Percentiles rank a stretch among this genome's conserved stretches.
Evolutionary conservation across 352 stramenopile genomes (phyloP).

Genomic region (Globisporangium spinosum): DNA sequence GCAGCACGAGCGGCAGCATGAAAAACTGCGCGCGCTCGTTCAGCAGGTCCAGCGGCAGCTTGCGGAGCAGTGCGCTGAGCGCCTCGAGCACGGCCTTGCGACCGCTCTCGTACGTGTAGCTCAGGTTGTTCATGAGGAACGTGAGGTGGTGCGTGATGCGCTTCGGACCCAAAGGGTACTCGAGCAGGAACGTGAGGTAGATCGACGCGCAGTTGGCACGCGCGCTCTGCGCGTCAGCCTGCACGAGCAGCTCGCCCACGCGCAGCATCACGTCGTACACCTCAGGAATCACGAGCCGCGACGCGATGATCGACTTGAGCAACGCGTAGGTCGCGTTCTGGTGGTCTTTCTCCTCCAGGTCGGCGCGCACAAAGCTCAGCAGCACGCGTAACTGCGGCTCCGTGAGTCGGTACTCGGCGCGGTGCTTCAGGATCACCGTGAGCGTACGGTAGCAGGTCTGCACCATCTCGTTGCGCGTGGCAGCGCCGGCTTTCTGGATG

Average conservation of each 20-base stretch:
- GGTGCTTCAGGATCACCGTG: constrained; percentile 85
- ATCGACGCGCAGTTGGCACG: constrained; percentile 77
- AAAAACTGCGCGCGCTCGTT: constrained; percentile 93
- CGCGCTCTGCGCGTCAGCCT: constrained; percentile 88
- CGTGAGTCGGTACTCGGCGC: constrained; percentile 47
- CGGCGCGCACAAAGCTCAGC: constrained; percentile 89
- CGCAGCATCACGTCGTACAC: constrained; percentile 96
- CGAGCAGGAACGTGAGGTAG: constrained; percentile 91
- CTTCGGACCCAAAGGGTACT: constrained; percentile 94
- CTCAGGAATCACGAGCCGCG: constrained; percentile 90
- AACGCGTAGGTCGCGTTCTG: constrained; percentile 94
- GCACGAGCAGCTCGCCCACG: constrained; percentile 92
- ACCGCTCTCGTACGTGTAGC: constrained; percentile 94
- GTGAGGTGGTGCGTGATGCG: constrained; percentile 92
- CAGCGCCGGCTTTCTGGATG: constrained; percentile 82
- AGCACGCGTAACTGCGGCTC: constrained; percentile 82
- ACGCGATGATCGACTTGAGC: constrained; percentile 90
- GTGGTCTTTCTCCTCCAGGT: constrained; percentile 92
- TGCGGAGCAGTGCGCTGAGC: constrained; percentile 86
- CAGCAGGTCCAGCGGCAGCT: constrained; percentile 90
- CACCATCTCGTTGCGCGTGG: constrained; percentile 93
- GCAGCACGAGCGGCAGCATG: constrained; percentile 94
- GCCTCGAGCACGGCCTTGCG: constrained; percentile 89
- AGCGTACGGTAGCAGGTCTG: constrained; percentile 94
- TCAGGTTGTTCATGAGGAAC: constrained; percentile 94